Evolutionary conservation across 768 basidiomycete genomes (phyloP).

Genomic region (Candolleomyces efflorescens): DNA sequence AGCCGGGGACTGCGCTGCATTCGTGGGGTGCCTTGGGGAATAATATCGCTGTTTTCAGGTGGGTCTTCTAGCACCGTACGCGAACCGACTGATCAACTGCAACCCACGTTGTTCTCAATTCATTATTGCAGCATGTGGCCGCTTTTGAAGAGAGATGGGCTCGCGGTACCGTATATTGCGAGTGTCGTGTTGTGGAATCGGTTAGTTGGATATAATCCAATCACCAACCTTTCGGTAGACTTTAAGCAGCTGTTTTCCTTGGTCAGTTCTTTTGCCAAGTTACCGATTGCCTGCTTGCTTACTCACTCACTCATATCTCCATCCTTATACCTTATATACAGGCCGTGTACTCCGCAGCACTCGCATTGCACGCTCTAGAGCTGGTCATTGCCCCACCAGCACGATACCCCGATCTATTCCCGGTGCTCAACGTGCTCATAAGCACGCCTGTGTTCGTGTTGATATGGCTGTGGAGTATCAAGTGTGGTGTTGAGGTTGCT

Average conservation of each 20-base stretch:
- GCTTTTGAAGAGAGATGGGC: slow-evolving; percentile 72
- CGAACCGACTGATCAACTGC: too few species aligned
- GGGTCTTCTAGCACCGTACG: slow-evolving; percentile 14
- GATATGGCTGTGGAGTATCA: slow-evolving; percentile 89
- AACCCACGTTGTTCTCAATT: neutral
- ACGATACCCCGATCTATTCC: slow-evolving; percentile 81
- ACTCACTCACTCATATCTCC: neutral
- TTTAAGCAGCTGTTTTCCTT: slow-evolving; percentile 51
- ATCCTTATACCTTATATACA: too few species aligned
- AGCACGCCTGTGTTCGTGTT: slow-evolving; percentile 77
- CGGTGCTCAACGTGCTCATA: slow-evolving; percentile 80
- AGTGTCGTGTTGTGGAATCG: slow-evolving; percentile 77
- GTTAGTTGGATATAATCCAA: slow-evolving; percentile 72
- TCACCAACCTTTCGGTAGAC: slow-evolving; percentile 28
- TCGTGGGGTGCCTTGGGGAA: slow-evolving; percentile 72
- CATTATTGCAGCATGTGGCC: slow-evolving; percentile 82
- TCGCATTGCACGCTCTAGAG: slow-evolving; percentile 63
- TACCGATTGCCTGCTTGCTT: too few species aligned
- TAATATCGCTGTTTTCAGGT: slow-evolving; percentile 90
- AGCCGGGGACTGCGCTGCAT: slow-evolving; percentile 54
- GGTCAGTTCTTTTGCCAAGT: too few species aligned
- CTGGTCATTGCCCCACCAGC: slow-evolving; percentile 55
- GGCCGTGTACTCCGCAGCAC: slow-evolving; percentile 54
- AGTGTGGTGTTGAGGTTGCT: slow-evolving; percentile 69
- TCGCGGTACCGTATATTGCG: slow-evolving; percentile 69